Base-by-base conservation (phyloP, 2,329 filamentous ascomycete species). In the Sarocladiaceae sp. region DNA sequence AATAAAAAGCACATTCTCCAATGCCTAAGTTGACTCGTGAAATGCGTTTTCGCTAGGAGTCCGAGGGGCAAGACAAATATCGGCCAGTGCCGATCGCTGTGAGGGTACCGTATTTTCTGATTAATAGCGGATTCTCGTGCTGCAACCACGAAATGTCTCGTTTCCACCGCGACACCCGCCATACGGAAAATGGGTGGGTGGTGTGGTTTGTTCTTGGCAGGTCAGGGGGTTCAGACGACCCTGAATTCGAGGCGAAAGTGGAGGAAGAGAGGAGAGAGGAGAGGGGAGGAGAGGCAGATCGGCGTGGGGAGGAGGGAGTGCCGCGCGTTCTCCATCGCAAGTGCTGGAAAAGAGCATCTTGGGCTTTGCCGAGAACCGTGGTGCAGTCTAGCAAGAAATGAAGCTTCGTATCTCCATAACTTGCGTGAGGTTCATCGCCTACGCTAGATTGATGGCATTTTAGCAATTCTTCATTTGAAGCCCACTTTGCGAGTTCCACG, bases 91-190 rank as follows among this genome's bases (percentile, higher is more conserved):
- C 34, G 34, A 39, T 39, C 21, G 15, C 34, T n/a, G n/a, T n/a
- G n/a, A n/a, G n/a, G n/a, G n/a, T n/a, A n/a, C n/a, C n/a, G n/a
- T n/a, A n/a, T n/a, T n/a, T n/a, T n/a, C n/a, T n/a, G n/a, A n/a
- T n/a, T n/a, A n/a, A n/a, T n/a, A n/a, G n/a, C n/a, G n/a, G n/a
- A n/a, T n/a, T n/a, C n/a, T 26, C 20, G 19, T 15, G 21, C 13
- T 24, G 34, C 34, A 24, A 24, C 9, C 34, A 4, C 11, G 26
- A n/a, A 39, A 19, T 24, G 34, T 39, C 34, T 39, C 34, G 20
- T 39, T 35, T 21, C 34, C 19, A 39, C 34, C 34, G 34, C 34
- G 34, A 16, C 37, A 41, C 37, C 23, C 37, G 23, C 37, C n/a
- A 41, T 7, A 26, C 15, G 34, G 9, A 16, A 18, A 18, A 19